A percentile compares a stretch with the other conserved stretches of the same genome.
Conservation (phyloP, 2,329 filamentous ascomycete genomes). For the Colletotrichum sidae region DNA sequence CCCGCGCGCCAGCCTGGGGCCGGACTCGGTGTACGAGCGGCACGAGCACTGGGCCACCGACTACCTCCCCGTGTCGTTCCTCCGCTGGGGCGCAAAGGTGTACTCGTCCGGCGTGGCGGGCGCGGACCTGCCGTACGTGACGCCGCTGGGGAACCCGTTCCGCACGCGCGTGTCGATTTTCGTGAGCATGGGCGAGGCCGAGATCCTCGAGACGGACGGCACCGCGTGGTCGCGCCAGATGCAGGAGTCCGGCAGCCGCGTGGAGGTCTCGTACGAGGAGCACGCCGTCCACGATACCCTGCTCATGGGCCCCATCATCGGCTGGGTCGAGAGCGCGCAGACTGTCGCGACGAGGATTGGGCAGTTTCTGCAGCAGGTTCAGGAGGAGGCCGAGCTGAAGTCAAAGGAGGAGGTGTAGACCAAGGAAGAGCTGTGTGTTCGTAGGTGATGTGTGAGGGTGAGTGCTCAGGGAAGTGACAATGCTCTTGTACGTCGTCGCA, state of each 20-base stretch:
- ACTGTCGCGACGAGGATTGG: slow-evolving; percentile 21
- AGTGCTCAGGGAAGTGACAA: slow-evolving; percentile 3
- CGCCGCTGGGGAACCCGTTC: slow-evolving; percentile 22
- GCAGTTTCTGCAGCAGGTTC: slow-evolving; percentile 4
- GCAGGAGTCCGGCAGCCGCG: slow-evolving; percentile 4
- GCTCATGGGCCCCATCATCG: slow-evolving; percentile 17
- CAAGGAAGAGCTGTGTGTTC: background rate
- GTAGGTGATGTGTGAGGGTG: background rate
- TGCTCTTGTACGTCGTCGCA: background rate
- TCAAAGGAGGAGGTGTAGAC: background rate
- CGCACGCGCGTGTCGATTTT: slow-evolving; percentile 19
- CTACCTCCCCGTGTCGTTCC: slow-evolving; percentile 24
- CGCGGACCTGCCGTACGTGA: slow-evolving; percentile 10
- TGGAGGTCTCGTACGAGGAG: slow-evolving; percentile 18
- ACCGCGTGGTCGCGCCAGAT: slow-evolving; percentile 25
- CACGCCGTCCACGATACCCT: slow-evolving; percentile 21
- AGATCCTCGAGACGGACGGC: slow-evolving; percentile 23
- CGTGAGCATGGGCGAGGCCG: slow-evolving; percentile 19
- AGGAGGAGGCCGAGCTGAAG: background rate
- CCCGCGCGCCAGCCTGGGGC: slow-evolving; percentile 22
- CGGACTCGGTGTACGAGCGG: slow-evolving; percentile 20
- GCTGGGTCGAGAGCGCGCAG: slow-evolving; percentile 23
- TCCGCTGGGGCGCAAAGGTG: slow-evolving; percentile 23
- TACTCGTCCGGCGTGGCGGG: slow-evolving; percentile 18
- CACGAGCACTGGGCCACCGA: slow-evolving; percentile 29